These are phyloP conservation scores for Apiotrichum gamsii DNA, from an alignment of 1,284 basidiomycete species.

Conservation along the genomic window DNA sequence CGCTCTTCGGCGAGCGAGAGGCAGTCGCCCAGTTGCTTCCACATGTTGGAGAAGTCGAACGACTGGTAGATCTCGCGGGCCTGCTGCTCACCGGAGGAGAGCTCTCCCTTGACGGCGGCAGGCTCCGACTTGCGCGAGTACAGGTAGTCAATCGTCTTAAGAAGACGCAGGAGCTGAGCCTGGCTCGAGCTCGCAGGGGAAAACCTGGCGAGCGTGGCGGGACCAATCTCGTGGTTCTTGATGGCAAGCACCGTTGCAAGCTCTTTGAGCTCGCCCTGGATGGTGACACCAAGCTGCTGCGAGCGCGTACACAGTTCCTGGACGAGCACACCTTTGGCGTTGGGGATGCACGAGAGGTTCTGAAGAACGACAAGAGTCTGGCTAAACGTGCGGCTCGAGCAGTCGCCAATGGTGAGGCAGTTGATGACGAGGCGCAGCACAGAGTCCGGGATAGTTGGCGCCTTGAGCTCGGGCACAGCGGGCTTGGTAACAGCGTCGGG, in stretches of 20 bases:
- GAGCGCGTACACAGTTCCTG: constrained; percentile 76
- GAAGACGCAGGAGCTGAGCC: constrained; percentile 81
- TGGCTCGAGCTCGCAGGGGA: constrained; percentile 86
- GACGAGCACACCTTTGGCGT: constrained; percentile 77
- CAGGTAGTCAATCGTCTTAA: constrained; percentile 96
- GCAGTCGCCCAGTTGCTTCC: constrained; percentile 79
- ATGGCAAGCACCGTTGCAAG: constrained; percentile 60
- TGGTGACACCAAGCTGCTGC: constrained; percentile 70
- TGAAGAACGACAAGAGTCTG: constrained; percentile 83
- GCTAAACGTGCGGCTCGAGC: constrained; percentile 87
- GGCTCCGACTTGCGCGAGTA: constrained; percentile 56
- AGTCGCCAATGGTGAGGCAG: constrained; percentile 87
- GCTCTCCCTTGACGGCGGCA: constrained; percentile 22
- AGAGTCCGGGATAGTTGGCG: constrained; percentile 73
- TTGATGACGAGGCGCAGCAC: constrained; percentile 85
- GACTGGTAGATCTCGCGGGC: constrained; percentile 78
- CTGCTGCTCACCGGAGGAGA: constrained; percentile 57
- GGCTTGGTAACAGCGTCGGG: not conserved
- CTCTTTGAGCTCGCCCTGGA: constrained; percentile 69
- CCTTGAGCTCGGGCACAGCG: constrained; percentile 25
- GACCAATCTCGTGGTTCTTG: constrained; percentile 57
- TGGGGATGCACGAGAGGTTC: constrained; percentile 76
- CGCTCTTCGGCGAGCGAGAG: constrained; percentile 73
- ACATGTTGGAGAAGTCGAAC: constrained; percentile 78
- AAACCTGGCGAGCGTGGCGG: constrained; percentile 63